Conservation (phyloP, 1,284 basidiomycete genomes). For the Crepidotus sp. region DNA sequence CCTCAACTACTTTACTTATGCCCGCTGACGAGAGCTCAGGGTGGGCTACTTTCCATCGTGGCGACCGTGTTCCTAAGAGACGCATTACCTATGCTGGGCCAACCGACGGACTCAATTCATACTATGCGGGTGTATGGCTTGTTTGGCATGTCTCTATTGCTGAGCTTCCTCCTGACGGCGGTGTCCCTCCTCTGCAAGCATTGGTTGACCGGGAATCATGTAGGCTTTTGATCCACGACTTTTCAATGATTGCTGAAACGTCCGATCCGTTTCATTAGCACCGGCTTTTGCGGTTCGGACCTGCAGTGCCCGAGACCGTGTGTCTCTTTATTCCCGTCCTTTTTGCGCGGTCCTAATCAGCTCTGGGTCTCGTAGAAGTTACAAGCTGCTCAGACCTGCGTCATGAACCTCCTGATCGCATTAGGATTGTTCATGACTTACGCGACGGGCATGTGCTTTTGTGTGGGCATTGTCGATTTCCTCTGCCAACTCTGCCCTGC, state of each 20-base stretch:
- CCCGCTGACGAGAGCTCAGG: constrained; percentile 1
- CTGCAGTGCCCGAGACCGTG: neutral
- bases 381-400: neutral
- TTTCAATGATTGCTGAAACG: neutral
- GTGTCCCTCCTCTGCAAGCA: constrained; percentile 1
- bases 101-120: constrained; percentile 1
- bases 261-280: neutral
- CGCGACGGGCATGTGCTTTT: neutral
- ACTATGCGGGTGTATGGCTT: constrained; percentile 5
- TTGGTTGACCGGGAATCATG: constrained; percentile 7
- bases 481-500: constrained; percentile 8
- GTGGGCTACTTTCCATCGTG: neutral
- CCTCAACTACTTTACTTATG: neutral
- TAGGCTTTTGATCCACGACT: neutral
- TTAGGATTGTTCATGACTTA: neutral
- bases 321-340: neutral
- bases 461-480: constrained; percentile 5
- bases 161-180: neutral
- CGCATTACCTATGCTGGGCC: neutral
- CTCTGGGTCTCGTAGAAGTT: neutral
- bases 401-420: constrained; percentile 2
- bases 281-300: neutral
- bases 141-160: neutral
- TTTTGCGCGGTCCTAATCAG: neutral
- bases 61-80: constrained; percentile 1